Evolutionary conservation across 106 monocot species (phyloP), one percentile per base, ranked within the genome.

Genomic region (Posidonia australis): DNA sequence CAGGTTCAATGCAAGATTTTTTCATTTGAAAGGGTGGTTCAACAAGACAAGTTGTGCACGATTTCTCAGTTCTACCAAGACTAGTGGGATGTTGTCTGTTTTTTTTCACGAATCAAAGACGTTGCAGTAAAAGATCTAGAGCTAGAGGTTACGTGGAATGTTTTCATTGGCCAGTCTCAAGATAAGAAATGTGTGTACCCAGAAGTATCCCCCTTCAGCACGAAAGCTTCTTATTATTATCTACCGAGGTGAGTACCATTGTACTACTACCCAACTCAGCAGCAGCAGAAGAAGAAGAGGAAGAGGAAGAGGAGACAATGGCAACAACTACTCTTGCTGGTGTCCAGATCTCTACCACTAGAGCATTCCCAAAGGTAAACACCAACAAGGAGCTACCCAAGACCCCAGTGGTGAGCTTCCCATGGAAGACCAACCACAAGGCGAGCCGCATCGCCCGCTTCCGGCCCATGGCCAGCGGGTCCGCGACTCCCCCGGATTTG

Each of bases 401-500:
- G 49, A 6, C 51, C 5, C 21, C 70, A 36, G 10, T 68, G 60
- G 14, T 44, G 24, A 62, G 62, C 63, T 32, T 46, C 51, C 36
- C 24, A 14, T n/a, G 51, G 45, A 44, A 17, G 44, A 51, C 23
- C 26, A 46, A 18, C 18, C 17, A 44, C 45, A 51, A 11, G 4
- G 51, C 65, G 18, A 12, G 77, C 18, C 57, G 64, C 23, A 44
- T 47, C 10, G 32, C 25, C 31, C 24, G 18, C 28, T 65, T 62
- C 41, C 26, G 55, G 25, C 52, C 66, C 36, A 67, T 58, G 30
- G 28, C 66, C 27, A 73, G 77, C 31, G 45, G 75, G 41, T 82
- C 82, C 17, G n/a, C 80, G 46, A 94, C 86, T 5, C 96, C 96
- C 13, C 65, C 69, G 9, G 74, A 60, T 12, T 67, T 96, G 58